Conservation (phyloP, 129 eudicot species). For the Tagetes patula region DNA sequence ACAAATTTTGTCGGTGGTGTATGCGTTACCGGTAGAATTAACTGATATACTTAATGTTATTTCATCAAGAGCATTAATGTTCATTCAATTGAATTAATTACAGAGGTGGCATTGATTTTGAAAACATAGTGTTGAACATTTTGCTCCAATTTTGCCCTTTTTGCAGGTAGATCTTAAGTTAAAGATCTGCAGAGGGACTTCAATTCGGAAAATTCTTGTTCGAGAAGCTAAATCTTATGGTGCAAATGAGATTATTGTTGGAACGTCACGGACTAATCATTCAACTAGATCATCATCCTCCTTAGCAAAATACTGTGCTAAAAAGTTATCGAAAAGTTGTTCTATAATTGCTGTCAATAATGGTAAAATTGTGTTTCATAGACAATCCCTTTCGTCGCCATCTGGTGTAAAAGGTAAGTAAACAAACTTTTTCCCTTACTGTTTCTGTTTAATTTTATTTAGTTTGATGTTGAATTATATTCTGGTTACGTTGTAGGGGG, state of each 20-base stretch:
- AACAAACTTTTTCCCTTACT: not conserved
- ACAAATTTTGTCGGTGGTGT: slow-evolving; percentile 3
- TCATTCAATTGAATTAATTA: slow-evolving; percentile 25
- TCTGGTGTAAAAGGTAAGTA: slow-evolving; percentile 52
- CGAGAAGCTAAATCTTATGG: slow-evolving; percentile 59
- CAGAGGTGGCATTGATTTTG: not conserved
- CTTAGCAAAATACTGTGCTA: slow-evolving; percentile 81
- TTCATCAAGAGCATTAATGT: slow-evolving; percentile 11
- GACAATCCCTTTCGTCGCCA: slow-evolving; percentile 43
- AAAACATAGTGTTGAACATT: not conserved
- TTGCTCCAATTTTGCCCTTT: slow-evolving; percentile 2
- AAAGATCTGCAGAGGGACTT: slow-evolving; percentile 73
- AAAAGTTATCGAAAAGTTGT: slow-evolving; percentile 45
- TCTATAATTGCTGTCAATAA: slow-evolving; percentile 65
- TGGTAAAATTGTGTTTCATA: slow-evolving; percentile 69
- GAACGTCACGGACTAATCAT: slow-evolving; percentile 47
- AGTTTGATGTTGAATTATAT: not conserved
- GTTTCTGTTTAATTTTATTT: slow-evolving; percentile 6
- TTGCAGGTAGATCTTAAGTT: slow-evolving; percentile 80
- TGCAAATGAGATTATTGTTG: slow-evolving; percentile 52
- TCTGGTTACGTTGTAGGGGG: slow-evolving; percentile 31
- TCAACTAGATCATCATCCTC: slow-evolving; percentile 55
- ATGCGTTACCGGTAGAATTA: not conserved
- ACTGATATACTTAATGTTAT: not conserved
- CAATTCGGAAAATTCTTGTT: slow-evolving; percentile 54